Base-by-base conservation (phyloP, 2,329 filamentous ascomycete species). In the Calcarisporium arbuscula region DNA sequence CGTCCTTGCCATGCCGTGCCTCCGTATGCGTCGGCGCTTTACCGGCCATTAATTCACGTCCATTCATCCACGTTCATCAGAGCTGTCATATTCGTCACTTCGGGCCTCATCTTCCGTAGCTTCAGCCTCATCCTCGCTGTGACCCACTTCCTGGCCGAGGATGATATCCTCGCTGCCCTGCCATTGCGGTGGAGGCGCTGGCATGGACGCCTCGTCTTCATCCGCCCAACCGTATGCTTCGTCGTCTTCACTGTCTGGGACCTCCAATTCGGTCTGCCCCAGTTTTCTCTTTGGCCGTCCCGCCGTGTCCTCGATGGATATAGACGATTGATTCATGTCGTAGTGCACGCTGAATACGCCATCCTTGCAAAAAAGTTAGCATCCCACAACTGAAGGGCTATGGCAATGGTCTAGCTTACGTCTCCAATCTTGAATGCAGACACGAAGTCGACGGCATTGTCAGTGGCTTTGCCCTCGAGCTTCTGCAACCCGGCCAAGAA, bases 221-320 rank as follows among this genome's bases (percentile, higher is more conserved):
- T 82, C 74, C 25, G 72, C 72, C 82, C 82, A 87, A 11, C 80
- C 81, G 49, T 85, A 85, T 48, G 84, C 77, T 43, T 85, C 81
- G 39, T 82, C 78, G 19, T 71, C 73, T 28, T 80, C 76, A 42
- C 74, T 81, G 41, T 79, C 75, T 3, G 73, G 67, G 29, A 79
- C 65, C 46, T 79, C 75, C 31, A 75, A 62, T 34, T 70, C 72
- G 5, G 77, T 72, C 28, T 81, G 72, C 19, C 48, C 58, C 34
- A 82, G 65, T 53, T 86, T 77, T 47, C 82, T 70, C 60, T 87
- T 87, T 20, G 60, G 65, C 19, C 62, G 61, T 40, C 16, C 23
- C 17, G 33, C 21, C 21, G 68, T 41, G 39, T 53, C 53, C 37
- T 58, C 51, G 18, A 58, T 54, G 47, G 46, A 21, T 51, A 57